phyloP scores from a whole-genome alignment of 2,329 filamentous ascomycete species.

The Pezicula radicicola region DNA sequence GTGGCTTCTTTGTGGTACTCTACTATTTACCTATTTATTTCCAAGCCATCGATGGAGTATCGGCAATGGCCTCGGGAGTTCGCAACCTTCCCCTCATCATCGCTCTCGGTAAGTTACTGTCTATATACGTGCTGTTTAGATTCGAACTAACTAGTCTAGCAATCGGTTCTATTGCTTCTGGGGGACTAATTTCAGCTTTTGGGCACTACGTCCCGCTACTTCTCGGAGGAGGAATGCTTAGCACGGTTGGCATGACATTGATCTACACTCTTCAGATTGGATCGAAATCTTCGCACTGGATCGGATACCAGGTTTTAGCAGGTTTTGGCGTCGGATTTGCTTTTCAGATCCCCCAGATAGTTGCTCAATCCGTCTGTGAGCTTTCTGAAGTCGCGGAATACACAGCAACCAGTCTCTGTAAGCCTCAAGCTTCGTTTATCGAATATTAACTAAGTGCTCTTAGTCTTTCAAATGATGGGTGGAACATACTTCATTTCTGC shows the following conservation, averaged over 20 bases:
- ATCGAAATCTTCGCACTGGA: constrained; percentile 44
- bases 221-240: constrained; percentile 37
- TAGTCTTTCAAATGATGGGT: too few relatives aligned
- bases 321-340: constrained; percentile 40
- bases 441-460: too few relatives aligned
- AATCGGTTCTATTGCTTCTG: constrained; percentile 33
- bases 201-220: constrained; percentile 37
- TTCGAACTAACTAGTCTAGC: constrained; percentile 19
- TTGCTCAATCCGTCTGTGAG: too few relatives aligned
- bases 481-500: too few relatives aligned
- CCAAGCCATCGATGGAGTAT: constrained; percentile 36
- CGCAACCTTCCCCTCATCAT: constrained; percentile 35
- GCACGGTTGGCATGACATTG: constrained; percentile 34
- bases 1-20: constrained; percentile 36
- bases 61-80: constrained; percentile 30
- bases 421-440: too few relatives aligned
- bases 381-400: too few relatives aligned
- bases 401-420: too few relatives aligned
- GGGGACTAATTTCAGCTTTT: constrained; percentile 30
- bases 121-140: too few relatives aligned
- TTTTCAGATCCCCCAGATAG: constrained; percentile 44
- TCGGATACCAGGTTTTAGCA: constrained; percentile 45
- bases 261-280: constrained; percentile 31
- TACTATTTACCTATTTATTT: constrained; percentile 48
- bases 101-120: constrained; percentile 11